phyloP scores from a whole-genome alignment of 2,329 filamentous ascomycete genomes.

The Talaromyces sp. region DNA sequence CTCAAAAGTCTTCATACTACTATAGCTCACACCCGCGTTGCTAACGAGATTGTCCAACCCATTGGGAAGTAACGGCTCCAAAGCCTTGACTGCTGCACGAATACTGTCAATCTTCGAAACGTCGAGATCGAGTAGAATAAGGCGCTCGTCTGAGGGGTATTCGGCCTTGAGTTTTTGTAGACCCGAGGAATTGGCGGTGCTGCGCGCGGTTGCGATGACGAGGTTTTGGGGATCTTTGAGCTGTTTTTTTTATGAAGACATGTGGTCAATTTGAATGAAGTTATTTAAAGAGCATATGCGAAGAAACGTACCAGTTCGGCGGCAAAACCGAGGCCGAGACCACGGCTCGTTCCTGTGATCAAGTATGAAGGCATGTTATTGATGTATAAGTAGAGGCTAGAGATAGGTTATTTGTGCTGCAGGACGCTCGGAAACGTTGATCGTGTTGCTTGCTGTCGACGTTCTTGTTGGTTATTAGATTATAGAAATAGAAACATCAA shows the following conservation, averaged over 20 bases:
- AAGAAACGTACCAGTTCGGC: not conserved
- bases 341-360: conserved; percentile 13
- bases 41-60: conserved; percentile 6
- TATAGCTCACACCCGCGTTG: not conserved
- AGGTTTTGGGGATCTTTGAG: conserved; percentile 6
- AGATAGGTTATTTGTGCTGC: not conserved
- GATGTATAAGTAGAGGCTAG: not conserved
- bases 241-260: not conserved
- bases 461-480: not conserved
- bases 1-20: not conserved
- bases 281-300: not conserved
- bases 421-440: not conserved
- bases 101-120: conserved; percentile 6
- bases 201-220: conserved; percentile 11
- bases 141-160: not conserved
- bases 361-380: conserved; percentile 12
- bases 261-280: not conserved
- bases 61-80: not conserved
- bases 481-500: not conserved
- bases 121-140: conserved; percentile 4
- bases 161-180: conserved; percentile 7
- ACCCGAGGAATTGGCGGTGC: not conserved
- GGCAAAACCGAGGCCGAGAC: conserved; percentile 4
- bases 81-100: not conserved
- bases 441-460: not conserved